Evolutionary conservation across 164 flowering plant species (phyloP).

Genomic region (Umbellularia californica): DNA sequence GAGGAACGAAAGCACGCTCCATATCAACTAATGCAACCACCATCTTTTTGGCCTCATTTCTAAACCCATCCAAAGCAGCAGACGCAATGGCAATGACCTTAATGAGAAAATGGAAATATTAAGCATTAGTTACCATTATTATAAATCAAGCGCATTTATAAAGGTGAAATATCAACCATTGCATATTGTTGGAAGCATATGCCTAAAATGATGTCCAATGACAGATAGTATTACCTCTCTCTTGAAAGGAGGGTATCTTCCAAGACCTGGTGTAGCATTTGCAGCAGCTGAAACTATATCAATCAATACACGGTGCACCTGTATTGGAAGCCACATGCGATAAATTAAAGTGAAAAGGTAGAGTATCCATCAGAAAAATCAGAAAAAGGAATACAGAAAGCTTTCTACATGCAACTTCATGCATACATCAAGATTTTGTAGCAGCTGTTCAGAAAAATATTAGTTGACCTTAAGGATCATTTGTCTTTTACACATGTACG

Average conservation of each 20-base stretch:
- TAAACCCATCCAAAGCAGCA: conserved; percentile 82
- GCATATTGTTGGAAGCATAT: not conserved
- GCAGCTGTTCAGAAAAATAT: not conserved
- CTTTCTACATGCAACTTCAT: not conserved
- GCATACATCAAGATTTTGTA: not conserved
- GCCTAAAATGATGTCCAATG: conserved; percentile 1
- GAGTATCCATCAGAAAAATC: not conserved
- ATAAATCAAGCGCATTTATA: not conserved
- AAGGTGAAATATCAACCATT: no score
- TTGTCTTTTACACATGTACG: no score
- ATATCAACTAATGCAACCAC: conserved; percentile 97
- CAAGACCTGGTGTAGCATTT: conserved; percentile 95
- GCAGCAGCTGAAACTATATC: conserved; percentile 95
- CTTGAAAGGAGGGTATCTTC: conserved; percentile 95
- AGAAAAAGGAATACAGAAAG: not conserved
- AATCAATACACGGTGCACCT: conserved; percentile 93
- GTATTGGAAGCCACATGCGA: not conserved
- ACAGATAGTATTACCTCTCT: conserved; percentile 60
- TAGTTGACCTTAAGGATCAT: no score
- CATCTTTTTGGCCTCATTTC: conserved; percentile 93
- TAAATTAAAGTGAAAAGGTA: not conserved
- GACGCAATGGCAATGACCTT: conserved; percentile 90
- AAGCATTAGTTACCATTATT: not conserved
- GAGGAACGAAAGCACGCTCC: conserved; percentile 99
- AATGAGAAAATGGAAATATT: conserved; percentile 2